These are phyloP conservation scores for Mesembryanthemum crystallinum DNA, from an alignment of 148 eudicot genomes.

Conservation along the genomic window DNA sequence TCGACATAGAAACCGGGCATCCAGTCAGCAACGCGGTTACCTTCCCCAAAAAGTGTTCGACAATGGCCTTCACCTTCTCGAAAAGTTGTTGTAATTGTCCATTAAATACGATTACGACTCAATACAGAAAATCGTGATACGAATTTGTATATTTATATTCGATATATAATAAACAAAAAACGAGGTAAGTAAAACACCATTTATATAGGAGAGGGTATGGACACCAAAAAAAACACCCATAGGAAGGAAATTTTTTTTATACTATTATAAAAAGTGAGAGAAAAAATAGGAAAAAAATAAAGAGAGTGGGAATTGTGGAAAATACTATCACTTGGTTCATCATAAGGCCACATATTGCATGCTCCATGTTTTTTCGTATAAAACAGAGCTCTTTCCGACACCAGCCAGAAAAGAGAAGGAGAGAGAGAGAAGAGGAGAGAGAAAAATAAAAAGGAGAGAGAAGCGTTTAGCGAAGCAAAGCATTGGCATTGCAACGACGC, in stretches of 20 bases:
- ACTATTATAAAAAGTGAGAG: background rate
- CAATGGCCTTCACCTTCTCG: too few relatives aligned
- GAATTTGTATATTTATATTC: too few relatives aligned
- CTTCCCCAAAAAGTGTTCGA: too few relatives aligned
- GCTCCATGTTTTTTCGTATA: slow-evolving; percentile 30
- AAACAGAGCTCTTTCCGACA: slow-evolving; percentile 20
- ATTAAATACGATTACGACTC: background rate
- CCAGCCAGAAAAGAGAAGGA: background rate
- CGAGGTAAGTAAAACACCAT: too few relatives aligned
- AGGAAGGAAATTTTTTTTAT: background rate
- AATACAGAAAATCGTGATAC: background rate
- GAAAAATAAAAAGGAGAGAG: slow-evolving; percentile 21
- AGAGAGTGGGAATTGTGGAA: background rate
- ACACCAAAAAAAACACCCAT: background rate
- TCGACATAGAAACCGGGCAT: too few relatives aligned
- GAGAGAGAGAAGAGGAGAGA: background rate
- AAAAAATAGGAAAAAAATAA: background rate
- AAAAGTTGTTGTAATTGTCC: too few relatives aligned
- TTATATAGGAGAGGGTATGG: too few relatives aligned
- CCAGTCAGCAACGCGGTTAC: too few relatives aligned
- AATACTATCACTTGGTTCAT: slow-evolving; percentile 20
- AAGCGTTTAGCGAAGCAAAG: slow-evolving; percentile 38
- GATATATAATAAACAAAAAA: background rate
- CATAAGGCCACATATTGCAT: slow-evolving; percentile 35
- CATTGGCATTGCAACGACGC: slow-evolving; percentile 33